phyloP scores from a whole-genome alignment of 192 early-diverging fungal species.

The Podila minutissima region DNA sequence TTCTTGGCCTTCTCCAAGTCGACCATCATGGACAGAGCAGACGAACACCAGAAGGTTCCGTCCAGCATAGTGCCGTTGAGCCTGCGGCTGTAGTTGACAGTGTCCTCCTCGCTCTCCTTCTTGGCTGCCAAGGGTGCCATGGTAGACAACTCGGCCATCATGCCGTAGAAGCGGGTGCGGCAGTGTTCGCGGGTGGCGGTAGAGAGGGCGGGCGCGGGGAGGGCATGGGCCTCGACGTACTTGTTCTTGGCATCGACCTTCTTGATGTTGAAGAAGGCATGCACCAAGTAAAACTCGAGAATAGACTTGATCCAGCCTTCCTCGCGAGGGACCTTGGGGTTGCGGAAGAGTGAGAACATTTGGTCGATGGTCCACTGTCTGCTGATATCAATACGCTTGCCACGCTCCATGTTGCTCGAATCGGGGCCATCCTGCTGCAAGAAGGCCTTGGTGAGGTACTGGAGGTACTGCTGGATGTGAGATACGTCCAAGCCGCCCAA shows the following conservation, averaged over 20 bases:
- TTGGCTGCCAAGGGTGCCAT: constrained; percentile 55
- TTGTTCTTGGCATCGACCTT: constrained; percentile 54
- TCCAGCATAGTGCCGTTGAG: constrained; percentile 65
- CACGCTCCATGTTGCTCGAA: constrained; percentile 42
- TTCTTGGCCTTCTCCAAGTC: constrained; percentile 54
- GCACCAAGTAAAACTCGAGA: constrained; percentile 73
- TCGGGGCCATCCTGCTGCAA: constrained; percentile 59
- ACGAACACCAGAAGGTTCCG: constrained; percentile 69
- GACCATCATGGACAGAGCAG: constrained; percentile 60
- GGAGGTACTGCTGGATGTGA: constrained; percentile 76
- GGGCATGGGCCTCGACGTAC: constrained; percentile 48
- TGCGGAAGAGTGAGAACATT: constrained; percentile 79
- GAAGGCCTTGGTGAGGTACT: constrained; percentile 77
- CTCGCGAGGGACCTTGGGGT: constrained; percentile 77
- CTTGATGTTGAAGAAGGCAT: constrained; percentile 77
- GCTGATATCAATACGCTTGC: constrained; percentile 58
- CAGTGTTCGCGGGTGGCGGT: constrained; percentile 67
- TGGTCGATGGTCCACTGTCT: constrained; percentile 87
- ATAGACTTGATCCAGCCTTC: constrained; percentile 77
- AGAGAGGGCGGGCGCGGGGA: constrained; percentile 67
- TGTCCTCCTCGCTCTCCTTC: constrained; percentile 43
- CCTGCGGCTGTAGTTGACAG: constrained; percentile 51
- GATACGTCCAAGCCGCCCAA: constrained; percentile 74
- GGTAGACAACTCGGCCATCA: constrained; percentile 76
- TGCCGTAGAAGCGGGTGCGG: constrained; percentile 65